Conservation (phyloP, 1,284 basidiomycete species). For the Fomitopsis betulina region DNA sequence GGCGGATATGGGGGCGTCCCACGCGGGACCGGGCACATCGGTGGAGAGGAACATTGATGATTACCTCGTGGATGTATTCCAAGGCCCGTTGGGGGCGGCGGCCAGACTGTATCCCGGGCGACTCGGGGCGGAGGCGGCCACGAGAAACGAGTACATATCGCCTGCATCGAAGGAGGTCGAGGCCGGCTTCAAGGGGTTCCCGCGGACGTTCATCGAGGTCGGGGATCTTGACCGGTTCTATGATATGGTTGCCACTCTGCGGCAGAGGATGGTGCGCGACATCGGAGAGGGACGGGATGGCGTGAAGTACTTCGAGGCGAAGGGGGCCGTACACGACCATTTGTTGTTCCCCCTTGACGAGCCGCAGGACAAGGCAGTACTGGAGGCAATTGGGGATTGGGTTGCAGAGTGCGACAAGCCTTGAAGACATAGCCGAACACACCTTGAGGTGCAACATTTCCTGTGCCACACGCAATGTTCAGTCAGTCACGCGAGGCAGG, state of each 20-base stretch:
- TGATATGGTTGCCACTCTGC: conserved; percentile 23
- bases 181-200: conserved; percentile 28
- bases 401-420: neutral
- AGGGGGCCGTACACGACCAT: conserved; percentile 45
- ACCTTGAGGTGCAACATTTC: neutral
- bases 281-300: conserved; percentile 17
- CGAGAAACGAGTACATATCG: conserved; percentile 48
- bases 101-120: conserved; percentile 14
- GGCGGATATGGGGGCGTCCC: conserved; percentile 29
- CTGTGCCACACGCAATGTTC: neutral
- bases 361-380: conserved; percentile 38
- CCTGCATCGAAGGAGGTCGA: conserved; percentile 36
- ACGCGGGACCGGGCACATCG: conserved; percentile 14
- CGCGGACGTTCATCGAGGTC: conserved; percentile 29
- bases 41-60: conserved; percentile 24
- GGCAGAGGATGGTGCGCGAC: conserved; percentile 24
- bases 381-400: conserved; percentile 23
- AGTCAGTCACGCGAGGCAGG: neutral
- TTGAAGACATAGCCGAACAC: too few species aligned
- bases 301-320: conserved; percentile 23
- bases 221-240: conserved; percentile 29
- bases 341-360: conserved; percentile 45
- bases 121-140: conserved; percentile 22
- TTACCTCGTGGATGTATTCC: conserved; percentile 8
- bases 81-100: conserved; percentile 12